These are phyloP conservation scores for Nematocida sp. DNA, from an alignment of 371 early-diverging fungal species.

Conservation along the genomic window DNA sequence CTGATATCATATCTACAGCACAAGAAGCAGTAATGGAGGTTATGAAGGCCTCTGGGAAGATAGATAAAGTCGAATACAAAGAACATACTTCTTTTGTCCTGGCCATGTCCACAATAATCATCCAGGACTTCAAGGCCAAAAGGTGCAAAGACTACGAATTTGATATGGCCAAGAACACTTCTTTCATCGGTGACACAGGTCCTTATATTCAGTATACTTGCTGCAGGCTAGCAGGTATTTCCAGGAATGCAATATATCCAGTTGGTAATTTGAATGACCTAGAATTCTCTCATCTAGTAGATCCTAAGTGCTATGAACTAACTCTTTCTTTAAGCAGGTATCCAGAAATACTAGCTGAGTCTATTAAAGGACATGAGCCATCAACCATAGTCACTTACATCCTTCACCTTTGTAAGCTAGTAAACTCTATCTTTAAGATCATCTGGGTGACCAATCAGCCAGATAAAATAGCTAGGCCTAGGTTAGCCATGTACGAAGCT, in stretches of 20 bases:
- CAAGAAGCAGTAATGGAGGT: constrained; percentile 81
- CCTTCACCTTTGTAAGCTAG: constrained; percentile 74
- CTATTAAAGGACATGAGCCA: constrained; percentile 72
- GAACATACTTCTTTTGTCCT: constrained; percentile 71
- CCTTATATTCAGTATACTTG: constrained; percentile 80
- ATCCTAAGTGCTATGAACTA: constrained; percentile 70
- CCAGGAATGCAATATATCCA: constrained; percentile 67
- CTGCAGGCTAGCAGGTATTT: constrained; percentile 67
- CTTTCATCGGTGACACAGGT: constrained; percentile 94
- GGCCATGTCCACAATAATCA: constrained; percentile 76
- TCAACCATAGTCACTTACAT: constrained; percentile 81
- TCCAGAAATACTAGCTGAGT: constrained; percentile 72
- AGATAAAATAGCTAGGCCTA: constrained; percentile 72
- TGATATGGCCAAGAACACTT: constrained; percentile 83
- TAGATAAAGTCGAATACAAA: constrained; percentile 75
- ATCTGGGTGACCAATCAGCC: constrained; percentile 73
- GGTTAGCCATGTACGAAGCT: constrained; percentile 71
- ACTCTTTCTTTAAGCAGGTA: constrained; percentile 76
- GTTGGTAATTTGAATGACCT: constrained; percentile 19
- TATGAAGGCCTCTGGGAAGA: constrained; percentile 80
- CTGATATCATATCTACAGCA: constrained; percentile 83
- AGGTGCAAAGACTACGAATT: constrained; percentile 93
- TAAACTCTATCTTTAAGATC: constrained; percentile 74
- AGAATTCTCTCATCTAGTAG: constrained; percentile 67
- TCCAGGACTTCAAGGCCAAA: constrained; percentile 88